phyloP scores from a whole-genome alignment of 2,329 filamentous ascomycete species.

The Sporothrix mexicana region DNA sequence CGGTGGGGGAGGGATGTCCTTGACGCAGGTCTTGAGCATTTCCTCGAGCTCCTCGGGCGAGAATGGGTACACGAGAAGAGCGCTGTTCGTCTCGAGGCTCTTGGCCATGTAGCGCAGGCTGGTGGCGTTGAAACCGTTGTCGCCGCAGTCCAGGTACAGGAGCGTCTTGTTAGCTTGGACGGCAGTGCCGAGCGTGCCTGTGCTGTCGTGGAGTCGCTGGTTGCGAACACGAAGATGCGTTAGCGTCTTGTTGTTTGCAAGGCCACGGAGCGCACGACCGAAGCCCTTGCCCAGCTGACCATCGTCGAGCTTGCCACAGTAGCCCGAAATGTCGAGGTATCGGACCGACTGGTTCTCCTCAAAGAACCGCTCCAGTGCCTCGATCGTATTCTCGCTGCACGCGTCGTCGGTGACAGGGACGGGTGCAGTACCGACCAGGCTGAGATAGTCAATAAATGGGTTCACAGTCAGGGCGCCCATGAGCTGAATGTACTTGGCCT shows the following conservation, averaged over 20 bases:
- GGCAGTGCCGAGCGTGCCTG: slow-evolving; percentile 58
- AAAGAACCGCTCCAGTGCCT: slow-evolving; percentile 58
- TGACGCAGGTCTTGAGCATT: slow-evolving; percentile 39
- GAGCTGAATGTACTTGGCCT: slow-evolving; percentile 58
- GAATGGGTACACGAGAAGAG: slow-evolving; percentile 53
- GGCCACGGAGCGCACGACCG: slow-evolving; percentile 52
- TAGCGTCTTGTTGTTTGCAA: slow-evolving; percentile 43
- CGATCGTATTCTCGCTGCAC: slow-evolving; percentile 54
- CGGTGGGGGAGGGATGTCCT: slow-evolving; percentile 37
- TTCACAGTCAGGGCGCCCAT: slow-evolving; percentile 58
- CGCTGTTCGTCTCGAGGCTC: slow-evolving; percentile 51
- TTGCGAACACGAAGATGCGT: slow-evolving; percentile 61
- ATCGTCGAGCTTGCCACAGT: slow-evolving; percentile 63
- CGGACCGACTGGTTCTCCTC: slow-evolving; percentile 57
- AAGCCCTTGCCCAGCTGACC: slow-evolving; percentile 61
- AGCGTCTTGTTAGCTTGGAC: slow-evolving; percentile 57
- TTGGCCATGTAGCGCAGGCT: slow-evolving; percentile 56
- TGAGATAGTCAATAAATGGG: slow-evolving; percentile 57
- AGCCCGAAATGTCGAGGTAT: slow-evolving; percentile 63
- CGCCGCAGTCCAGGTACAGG: slow-evolving; percentile 59
- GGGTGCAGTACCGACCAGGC: slow-evolving; percentile 59
- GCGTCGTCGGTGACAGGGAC: slow-evolving; percentile 45
- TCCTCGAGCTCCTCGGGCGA: slow-evolving; percentile 41
- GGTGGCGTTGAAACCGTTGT: slow-evolving; percentile 61
- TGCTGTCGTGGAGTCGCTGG: slow-evolving; percentile 61